Conservation (phyloP, 75 land plant species). For the Sequoiadendron giganteum region DNA sequence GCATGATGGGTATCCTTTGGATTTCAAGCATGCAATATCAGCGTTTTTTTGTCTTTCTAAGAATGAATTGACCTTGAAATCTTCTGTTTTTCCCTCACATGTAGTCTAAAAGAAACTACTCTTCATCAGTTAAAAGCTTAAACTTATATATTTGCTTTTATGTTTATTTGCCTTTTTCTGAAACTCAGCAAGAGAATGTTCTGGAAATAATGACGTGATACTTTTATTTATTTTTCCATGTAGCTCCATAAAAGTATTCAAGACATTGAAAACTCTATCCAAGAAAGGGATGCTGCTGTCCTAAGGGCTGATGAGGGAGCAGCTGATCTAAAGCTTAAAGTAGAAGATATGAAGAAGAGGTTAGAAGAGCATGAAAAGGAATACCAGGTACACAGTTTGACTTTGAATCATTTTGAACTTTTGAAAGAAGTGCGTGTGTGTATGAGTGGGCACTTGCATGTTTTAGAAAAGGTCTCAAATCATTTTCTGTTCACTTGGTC, state of each 20-base stretch:
- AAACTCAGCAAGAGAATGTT: not conserved
- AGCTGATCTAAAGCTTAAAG: slow-evolving; percentile 67
- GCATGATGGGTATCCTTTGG: not conserved
- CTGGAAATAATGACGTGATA: not conserved
- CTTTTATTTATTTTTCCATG: not conserved
- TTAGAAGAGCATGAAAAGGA: slow-evolving; percentile 80
- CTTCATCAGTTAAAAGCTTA: not conserved
- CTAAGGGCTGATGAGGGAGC: slow-evolving; percentile 74
- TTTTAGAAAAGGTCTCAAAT: not conserved
- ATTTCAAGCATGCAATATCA: not conserved
- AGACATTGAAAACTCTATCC: slow-evolving; percentile 62
- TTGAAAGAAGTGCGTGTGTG: not conserved
- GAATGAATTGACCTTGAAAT: not conserved
- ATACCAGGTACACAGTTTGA: slow-evolving; percentile 66
- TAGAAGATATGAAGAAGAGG: slow-evolving; percentile 57
- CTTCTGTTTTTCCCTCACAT: not conserved
- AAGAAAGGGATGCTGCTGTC: slow-evolving; percentile 69
- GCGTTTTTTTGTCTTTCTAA: not conserved
- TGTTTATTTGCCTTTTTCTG: not conserved
- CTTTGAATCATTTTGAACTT: not conserved
- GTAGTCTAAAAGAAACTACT: not conserved
- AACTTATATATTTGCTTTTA: not conserved
- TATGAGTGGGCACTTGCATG: not conserved
- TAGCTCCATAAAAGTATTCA: slow-evolving; percentile 59
- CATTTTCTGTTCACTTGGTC: not conserved